Evolutionary conservation across 768 basidiomycete genomes (phyloP).

Genomic region (Arthromyces matolae): DNA sequence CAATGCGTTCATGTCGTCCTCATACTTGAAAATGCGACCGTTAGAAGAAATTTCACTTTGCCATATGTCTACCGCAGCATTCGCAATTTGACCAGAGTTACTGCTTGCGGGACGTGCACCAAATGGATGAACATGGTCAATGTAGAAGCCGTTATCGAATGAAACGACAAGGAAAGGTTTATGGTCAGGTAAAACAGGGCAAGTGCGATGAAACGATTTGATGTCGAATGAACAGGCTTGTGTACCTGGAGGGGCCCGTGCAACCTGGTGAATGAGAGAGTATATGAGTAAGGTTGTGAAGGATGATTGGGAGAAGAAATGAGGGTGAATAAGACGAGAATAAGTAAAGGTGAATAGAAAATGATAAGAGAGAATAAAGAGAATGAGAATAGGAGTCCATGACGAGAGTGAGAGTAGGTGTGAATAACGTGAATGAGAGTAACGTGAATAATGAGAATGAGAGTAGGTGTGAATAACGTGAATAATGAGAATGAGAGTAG

Average conservation of each 20-base stretch:
- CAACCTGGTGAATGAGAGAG: constrained; percentile 12
- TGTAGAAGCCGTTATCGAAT: constrained; percentile 16
- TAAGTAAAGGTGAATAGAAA: too few relatives aligned
- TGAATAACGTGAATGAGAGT: too few relatives aligned
- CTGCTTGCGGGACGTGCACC: constrained; percentile 21
- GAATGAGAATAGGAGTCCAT: too few relatives aligned
- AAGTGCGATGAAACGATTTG: constrained; percentile 23
- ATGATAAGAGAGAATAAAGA: too few relatives aligned
- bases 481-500: too few relatives aligned
- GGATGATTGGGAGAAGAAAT: too few relatives aligned
- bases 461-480: too few relatives aligned
- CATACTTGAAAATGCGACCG: constrained; percentile 20
- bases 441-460: too few relatives aligned
- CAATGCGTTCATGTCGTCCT: constrained; percentile 27
- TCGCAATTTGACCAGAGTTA: constrained; percentile 23
- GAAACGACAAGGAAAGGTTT: constrained; percentile 18
- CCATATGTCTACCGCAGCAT: constrained; percentile 25
- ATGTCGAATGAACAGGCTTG: constrained; percentile 28
- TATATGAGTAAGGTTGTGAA: background rate
- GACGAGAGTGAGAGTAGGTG: too few relatives aligned
- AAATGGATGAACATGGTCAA: constrained; percentile 19
- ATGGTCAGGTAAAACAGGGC: constrained; percentile 24
- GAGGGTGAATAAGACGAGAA: too few relatives aligned
- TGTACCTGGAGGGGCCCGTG: constrained; percentile 24
- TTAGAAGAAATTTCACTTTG: constrained; percentile 10